These are phyloP conservation scores for Sporothrix globosa DNA, from an alignment of 2,329 filamentous ascomycete species.

Conservation along the genomic window DNA sequence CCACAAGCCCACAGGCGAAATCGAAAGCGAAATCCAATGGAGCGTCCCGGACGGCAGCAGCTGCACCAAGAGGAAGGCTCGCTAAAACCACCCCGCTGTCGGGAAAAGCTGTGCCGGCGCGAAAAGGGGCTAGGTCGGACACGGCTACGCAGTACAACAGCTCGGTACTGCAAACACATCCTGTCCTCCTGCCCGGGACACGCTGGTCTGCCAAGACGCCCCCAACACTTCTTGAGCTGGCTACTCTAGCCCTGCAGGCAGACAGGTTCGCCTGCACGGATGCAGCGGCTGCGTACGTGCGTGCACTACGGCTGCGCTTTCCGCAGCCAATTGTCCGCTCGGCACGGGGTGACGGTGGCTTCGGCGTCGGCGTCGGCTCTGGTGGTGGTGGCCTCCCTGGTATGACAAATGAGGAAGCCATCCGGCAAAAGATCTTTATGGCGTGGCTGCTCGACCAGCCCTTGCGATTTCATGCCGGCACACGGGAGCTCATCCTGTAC, in stretches of 20 bases:
- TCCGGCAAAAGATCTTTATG: slow-evolving; percentile 71
- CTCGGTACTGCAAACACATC: background rate
- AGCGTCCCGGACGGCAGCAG: background rate
- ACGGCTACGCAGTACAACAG: background rate
- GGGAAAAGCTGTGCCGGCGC: background rate
- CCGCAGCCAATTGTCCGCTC: slow-evolving; percentile 30
- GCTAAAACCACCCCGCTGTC: background rate
- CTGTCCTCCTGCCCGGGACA: slow-evolving; percentile 21
- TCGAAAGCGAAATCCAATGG: background rate
- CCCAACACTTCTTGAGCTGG: slow-evolving; percentile 63
- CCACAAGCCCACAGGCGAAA: background rate
- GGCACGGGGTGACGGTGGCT: slow-evolving; percentile 32
- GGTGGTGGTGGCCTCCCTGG: slow-evolving; percentile 40
- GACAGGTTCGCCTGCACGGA: slow-evolving; percentile 71
- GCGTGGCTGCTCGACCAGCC: slow-evolving; percentile 67
- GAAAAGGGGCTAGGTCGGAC: background rate
- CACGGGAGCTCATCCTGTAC: slow-evolving; percentile 66
- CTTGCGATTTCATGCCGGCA: slow-evolving; percentile 62
- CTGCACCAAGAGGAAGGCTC: background rate
- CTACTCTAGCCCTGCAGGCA: slow-evolving; percentile 69
- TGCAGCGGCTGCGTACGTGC: slow-evolving; percentile 58
- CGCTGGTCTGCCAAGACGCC: slow-evolving; percentile 43
- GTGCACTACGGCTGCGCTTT: slow-evolving; percentile 58
- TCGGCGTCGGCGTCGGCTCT: slow-evolving; percentile 32
- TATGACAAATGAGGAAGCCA: slow-evolving; percentile 57